Base-by-base conservation (phyloP, 148 eudicot genomes). In the Cornus florida region DNA sequence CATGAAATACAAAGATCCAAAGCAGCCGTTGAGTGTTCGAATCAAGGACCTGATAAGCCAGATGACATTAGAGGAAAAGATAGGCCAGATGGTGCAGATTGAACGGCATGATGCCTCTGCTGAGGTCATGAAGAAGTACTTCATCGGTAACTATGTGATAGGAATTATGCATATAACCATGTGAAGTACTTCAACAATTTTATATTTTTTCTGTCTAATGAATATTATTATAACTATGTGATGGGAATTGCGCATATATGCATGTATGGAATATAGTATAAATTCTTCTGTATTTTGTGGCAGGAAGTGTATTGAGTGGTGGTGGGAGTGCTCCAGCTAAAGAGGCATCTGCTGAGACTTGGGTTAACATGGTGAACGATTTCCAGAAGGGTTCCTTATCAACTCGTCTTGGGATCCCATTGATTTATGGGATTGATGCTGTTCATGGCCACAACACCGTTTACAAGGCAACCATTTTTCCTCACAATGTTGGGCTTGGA, bases 401-500 rank as follows among this genome's bases (percentile, higher is more conserved):
- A 0, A 87, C 94, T n/a, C 89, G 88, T 23, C 88, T 89, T 17
- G 92, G 92, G 35, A 91, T 91, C 66, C 94, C 94, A 32, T 80
- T 89, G 88, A 91, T 89, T 46, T 91, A 91, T 73, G 94, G 94
- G 23, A 91, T 89, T 80, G 94, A 91, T 80, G 94, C 92, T 23
- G 90, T 91, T 69, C 94, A 91, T 76, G 94, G 94, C 60, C 88
- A 91, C 75, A 81, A 82, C 77, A 91, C 84, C 78, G 92, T 89
- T 33, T 91, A 91, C 79, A 87, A 86, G 72, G 89, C 94, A 73
- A 91, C 46, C 2, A 76, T 91, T 65, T 91, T 91, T 76, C 94
- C 94, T 41, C 94, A 91, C 84, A 91, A 91, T 75, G 84, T 89
- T 0, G 94, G 94, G 6, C 80, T 91, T 53, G 94, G 94, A 46